Conservation (phyloP, 495 filamentous ascomycete genomes). For the Podospora fimiseda region DNA sequence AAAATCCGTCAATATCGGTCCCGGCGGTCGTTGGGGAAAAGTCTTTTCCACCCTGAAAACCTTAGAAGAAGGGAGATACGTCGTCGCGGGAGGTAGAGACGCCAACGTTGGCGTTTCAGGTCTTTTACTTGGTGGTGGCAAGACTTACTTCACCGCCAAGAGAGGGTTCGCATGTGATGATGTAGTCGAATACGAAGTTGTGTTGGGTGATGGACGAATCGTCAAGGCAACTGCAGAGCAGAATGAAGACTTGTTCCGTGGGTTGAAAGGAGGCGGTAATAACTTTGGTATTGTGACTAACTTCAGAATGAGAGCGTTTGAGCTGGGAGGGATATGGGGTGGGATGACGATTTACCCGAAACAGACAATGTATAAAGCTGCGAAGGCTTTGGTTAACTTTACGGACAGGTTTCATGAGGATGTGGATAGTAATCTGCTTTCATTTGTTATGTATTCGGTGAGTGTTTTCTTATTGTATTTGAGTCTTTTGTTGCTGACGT, state of each 20-base stretch:
- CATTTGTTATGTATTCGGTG: background rate
- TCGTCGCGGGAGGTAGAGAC: constrained; percentile 48
- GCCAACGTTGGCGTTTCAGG: constrained; percentile 51
- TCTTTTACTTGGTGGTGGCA: constrained; percentile 43
- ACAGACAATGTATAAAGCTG: background rate
- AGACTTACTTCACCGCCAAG: background rate
- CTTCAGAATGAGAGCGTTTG: too few species aligned
- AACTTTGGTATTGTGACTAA: constrained; percentile 50
- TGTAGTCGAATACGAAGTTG: constrained; percentile 39
- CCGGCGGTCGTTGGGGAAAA: constrained; percentile 43
- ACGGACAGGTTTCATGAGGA: background rate
- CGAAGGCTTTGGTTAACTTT: background rate
- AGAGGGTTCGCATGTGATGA: constrained; percentile 17
- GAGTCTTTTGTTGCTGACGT: background rate
- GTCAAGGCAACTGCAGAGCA: constrained; percentile 27
- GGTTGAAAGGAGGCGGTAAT: constrained; percentile 43
- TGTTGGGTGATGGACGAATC: constrained; percentile 37
- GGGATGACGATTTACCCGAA: background rate
- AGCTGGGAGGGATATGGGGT: too few species aligned
- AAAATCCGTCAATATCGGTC: constrained; percentile 28
- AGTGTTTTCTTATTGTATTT: background rate
- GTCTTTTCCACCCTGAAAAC: constrained; percentile 43
- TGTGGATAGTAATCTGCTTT: background rate
- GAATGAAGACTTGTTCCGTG: constrained; percentile 46
- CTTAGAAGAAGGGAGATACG: constrained; percentile 29